These are phyloP conservation scores for Elsinoe australis DNA, from an alignment of 2,329 filamentous ascomycete genomes.

Conservation along the genomic window DNA sequence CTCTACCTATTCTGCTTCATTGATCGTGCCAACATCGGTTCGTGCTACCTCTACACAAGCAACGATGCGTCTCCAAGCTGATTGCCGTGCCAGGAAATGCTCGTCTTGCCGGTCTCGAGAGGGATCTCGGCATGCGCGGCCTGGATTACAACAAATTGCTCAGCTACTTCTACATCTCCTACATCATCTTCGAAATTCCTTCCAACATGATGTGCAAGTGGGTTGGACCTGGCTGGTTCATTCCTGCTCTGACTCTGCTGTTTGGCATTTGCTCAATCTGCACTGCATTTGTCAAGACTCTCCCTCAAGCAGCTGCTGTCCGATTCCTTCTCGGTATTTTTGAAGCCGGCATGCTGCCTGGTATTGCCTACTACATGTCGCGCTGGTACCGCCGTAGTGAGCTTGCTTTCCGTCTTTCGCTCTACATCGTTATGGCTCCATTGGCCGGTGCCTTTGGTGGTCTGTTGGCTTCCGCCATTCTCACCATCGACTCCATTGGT, in stretches of 20 bases:
- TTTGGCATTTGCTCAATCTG: conserved; percentile 58
- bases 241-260: conserved; percentile 53
- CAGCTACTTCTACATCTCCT: conserved; percentile 63
- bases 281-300: conserved; percentile 56
- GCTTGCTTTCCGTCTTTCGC: conserved; percentile 56
- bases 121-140: conserved; percentile 55
- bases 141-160: conserved; percentile 64
- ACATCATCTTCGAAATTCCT: conserved; percentile 66
- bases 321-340: conserved; percentile 58
- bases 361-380: conserved; percentile 65
- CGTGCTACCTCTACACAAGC: conserved; percentile 21
- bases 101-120: conserved; percentile 48
- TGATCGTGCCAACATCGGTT: conserved; percentile 65
- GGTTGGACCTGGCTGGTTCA: conserved; percentile 64
- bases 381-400: conserved; percentile 65
- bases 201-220: conserved; percentile 61
- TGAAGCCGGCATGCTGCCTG: conserved; percentile 66
- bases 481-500: conserved; percentile 53
- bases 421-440: conserved; percentile 65
- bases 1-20: conserved; percentile 69
- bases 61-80: background rate
- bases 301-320: conserved; percentile 49
- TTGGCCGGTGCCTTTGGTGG: conserved; percentile 66
- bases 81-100: conserved; percentile 49
- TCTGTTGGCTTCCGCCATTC: conserved; percentile 53